Percentiles rank a stretch among this genome's conserved stretches.
Evolutionary conservation across 164 flowering plant species (phyloP).

Genomic region (Saururus chinensis): DNA sequence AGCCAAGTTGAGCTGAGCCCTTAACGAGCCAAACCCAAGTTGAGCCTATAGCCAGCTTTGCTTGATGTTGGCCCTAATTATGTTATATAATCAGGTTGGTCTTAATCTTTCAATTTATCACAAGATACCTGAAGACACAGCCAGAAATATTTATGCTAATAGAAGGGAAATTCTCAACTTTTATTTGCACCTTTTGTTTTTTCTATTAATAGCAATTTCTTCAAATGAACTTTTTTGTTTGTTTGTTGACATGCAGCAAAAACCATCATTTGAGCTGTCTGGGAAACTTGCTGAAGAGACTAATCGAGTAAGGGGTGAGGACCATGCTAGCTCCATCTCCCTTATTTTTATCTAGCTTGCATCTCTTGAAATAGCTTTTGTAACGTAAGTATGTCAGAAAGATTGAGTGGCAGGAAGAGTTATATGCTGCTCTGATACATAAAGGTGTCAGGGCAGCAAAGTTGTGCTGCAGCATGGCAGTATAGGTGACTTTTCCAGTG

Average conservation of each 20-base stretch:
- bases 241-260: slow-evolving; percentile 58
- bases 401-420: no score
- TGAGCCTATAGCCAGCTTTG: no score
- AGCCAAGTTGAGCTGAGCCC: no score
- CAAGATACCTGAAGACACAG: not conserved
- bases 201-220: not conserved
- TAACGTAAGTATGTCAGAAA: no score
- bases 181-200: not conserved
- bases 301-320: slow-evolving; percentile 82
- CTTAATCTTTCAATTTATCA: not conserved
- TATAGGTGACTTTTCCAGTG: no score
- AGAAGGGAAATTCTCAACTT: not conserved
- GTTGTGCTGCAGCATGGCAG: no score
- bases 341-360: not conserved
- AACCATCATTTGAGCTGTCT: slow-evolving; percentile 95
- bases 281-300: slow-evolving; percentile 99
- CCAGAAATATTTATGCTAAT: not conserved
- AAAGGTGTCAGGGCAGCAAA: no score
- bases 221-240: not conserved
- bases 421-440: no score
- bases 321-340: not conserved
- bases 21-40: no score
- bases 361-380: not conserved
- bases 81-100: not conserved
- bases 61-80: not conserved